Evolutionary conservation across 2,329 filamentous ascomycete genomes (phyloP), one percentile per base, ranked within the genome.

Genomic region (Pezicula neosporulosa): DNA sequence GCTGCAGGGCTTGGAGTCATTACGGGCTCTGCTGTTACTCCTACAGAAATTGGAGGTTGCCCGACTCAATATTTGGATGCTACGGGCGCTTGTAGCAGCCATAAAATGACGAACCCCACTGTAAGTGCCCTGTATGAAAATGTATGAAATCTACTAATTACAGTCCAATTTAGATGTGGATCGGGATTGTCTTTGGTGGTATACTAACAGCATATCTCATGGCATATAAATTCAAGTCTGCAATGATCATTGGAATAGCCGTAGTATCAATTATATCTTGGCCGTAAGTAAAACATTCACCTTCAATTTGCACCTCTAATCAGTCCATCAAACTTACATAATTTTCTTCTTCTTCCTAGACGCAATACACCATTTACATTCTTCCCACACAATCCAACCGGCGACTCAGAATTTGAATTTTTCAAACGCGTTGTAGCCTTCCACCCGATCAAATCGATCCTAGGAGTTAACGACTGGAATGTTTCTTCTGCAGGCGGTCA

Each of bases 1-100:
- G 85, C 83, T 19, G 84, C 88, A 42, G 91, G 91, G 50, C 92
- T 96, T 61, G 90, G 91, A 15, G 78, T 89, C 28, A 85, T 96
- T 55, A 90, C 87, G 0, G 90, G 90, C 8, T 56, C 27, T 82
- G 82, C 4, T 19, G 75, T 80, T 1, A 91, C 89, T 0, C 90
- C 91, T 0, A 76, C 94, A 28, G 81, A 89, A 35, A 76, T 96
- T 42, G 90, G 83, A 1, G 91, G 90, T 3, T 96, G 90, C 60
- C 76, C 80, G 0, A 62, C 75, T 0, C 76, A 85, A 44, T 76
- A 76, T 46, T 70, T 82, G 18, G 68, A 81, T 51, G 51, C 58
- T 2, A 56, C 63, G 5, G 74, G 21, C 69, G 2, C 78, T 77
- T 86, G 83, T 56, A 63, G 70, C 4, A 73, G 74, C 16, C 76